phyloP scores from a whole-genome alignment of 179 eudicot species.

The Beta lomatogona region DNA sequence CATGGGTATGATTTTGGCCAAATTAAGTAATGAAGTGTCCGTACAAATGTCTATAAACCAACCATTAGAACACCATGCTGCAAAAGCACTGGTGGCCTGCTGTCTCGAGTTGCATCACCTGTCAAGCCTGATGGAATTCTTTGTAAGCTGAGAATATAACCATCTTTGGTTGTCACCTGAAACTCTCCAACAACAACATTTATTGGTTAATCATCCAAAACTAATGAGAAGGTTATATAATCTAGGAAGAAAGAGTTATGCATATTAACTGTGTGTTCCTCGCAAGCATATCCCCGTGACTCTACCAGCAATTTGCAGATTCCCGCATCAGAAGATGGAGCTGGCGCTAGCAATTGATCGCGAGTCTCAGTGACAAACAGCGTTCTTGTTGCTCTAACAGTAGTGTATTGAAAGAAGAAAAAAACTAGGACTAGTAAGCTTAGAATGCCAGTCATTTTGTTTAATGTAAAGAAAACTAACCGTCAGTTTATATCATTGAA shows the following conservation, averaged over 20 bases:
- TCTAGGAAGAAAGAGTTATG: background rate
- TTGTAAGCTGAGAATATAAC: conserved; percentile 74
- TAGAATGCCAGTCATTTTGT: conserved; percentile 18
- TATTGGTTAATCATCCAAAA: background rate
- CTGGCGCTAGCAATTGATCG: background rate
- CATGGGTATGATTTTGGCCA: too few relatives aligned
- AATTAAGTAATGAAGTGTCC: too few relatives aligned
- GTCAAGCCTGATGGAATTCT: conserved; percentile 56
- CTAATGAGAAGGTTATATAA: background rate
- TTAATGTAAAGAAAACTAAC: background rate
- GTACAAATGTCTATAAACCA: background rate
- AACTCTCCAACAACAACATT: conserved; percentile 4
- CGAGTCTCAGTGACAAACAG: conserved; percentile 1
- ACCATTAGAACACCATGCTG: conserved; percentile 76
- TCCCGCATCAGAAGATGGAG: conserved; percentile 33
- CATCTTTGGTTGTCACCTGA: conserved; percentile 71
- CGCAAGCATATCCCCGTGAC: conserved; percentile 38
- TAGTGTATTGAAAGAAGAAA: conserved; percentile 14
- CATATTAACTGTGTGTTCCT: conserved; percentile 38
- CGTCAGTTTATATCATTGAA: background rate
- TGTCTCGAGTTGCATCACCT: conserved; percentile 14
- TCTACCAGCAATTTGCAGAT: conserved; percentile 43
- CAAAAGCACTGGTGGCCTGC: conserved; percentile 60
- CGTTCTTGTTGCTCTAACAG: conserved; percentile 15
- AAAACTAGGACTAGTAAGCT: conserved; percentile 18